Evolutionary conservation across 805 yeast species (phyloP).

Genomic region (Torulaspora delbrueckii): DNA sequence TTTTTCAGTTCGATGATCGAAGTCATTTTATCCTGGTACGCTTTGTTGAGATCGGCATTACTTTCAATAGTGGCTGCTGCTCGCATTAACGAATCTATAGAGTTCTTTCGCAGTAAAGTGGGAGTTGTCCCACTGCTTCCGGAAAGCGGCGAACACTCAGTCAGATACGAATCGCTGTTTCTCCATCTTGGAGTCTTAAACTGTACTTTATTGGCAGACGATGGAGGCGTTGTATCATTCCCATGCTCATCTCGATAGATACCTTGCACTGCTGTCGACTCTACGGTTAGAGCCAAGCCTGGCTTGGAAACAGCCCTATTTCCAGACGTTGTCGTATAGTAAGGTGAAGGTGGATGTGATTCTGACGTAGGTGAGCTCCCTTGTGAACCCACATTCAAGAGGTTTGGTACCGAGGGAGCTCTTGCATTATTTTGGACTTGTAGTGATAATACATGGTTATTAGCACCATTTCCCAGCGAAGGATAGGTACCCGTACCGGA

Average conservation of each 20-base stretch:
- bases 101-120: slow-evolving; percentile 12
- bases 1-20: slow-evolving; percentile 16
- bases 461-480: neutral
- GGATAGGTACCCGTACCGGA: neutral
- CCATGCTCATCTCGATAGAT: slow-evolving; percentile 2
- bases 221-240: slow-evolving; percentile 9
- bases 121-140: neutral
- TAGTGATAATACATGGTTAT: slow-evolving; percentile 10
- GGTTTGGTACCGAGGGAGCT: slow-evolving; percentile 11
- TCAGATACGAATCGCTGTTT: neutral
- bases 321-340: neutral
- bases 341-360: neutral
- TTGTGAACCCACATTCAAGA: slow-evolving; percentile 8
- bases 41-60: slow-evolving; percentile 9
- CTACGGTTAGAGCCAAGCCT: neutral
- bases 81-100: slow-evolving; percentile 25
- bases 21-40: slow-evolving; percentile 16
- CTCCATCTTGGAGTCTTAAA: slow-evolving; percentile 10
- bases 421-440: slow-evolving; percentile 4
- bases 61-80: slow-evolving; percentile 21
- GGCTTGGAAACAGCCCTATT: neutral
- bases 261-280: neutral
- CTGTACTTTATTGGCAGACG: slow-evolving; percentile 8
- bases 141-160: slow-evolving; percentile 5
- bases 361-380: neutral